Evolutionary conservation across 306 rosid species (phyloP).

Genomic region (Pterocarpus macrocarpus): DNA sequence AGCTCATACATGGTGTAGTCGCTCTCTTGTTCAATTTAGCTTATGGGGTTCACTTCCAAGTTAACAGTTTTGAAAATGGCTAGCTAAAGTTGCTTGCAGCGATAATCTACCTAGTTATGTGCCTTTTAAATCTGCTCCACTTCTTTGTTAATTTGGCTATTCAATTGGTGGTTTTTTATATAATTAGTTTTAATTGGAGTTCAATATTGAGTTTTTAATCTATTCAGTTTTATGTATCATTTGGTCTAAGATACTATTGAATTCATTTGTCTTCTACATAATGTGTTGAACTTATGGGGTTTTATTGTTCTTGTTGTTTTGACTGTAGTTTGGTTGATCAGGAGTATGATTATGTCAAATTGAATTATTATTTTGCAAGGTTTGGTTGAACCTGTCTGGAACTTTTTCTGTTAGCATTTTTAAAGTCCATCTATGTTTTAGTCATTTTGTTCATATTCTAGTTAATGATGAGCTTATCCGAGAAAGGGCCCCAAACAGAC

Average conservation of each 20-base stretch:
- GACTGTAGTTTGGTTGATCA: conserved; percentile 9
- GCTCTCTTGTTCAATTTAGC: conserved; percentile 2
- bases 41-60: not conserved
- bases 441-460: conserved; percentile 33
- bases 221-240: no score
- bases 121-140: not conserved
- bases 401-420: not conserved
- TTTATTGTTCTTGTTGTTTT: not conserved
- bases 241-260: no score
- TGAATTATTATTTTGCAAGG: conserved; percentile 31
- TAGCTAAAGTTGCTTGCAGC: conserved; percentile 5
- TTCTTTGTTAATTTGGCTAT: not conserved
- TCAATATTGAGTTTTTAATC: no score
- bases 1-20: no score
- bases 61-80: not conserved
- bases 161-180: not conserved
- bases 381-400: conserved; percentile 68
- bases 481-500: no score
- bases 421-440: conserved; percentile 3
- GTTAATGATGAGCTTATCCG: no score
- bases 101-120: not conserved
- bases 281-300: not conserved
- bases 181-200: not conserved
- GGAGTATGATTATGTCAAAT: not conserved
- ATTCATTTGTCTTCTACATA: no score